These are phyloP conservation scores for Heliocybe sulcata DNA, from an alignment of 1,284 basidiomycete species.

Conservation along the genomic window DNA sequence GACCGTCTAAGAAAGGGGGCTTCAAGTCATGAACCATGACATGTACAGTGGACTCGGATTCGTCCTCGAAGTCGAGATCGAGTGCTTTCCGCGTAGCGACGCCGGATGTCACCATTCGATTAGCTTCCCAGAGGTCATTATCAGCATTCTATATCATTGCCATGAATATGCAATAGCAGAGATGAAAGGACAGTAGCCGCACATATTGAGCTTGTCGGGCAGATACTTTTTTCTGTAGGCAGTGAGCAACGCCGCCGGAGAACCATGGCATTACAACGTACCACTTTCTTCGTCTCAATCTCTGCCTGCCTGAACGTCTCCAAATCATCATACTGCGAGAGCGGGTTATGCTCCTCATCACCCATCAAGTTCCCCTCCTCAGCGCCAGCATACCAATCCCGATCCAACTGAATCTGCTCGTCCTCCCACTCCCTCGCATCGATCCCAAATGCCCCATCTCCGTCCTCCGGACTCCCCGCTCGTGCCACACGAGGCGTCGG, in stretches of 20 bases:
- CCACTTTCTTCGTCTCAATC: conserved; percentile 72
- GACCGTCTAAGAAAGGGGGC: conserved; percentile 96
- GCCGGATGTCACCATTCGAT: conserved; percentile 94
- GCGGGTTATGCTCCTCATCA: conserved; percentile 89
- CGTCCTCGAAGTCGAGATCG: conserved; percentile 90
- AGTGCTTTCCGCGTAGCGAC: conserved; percentile 82
- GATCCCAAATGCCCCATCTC: conserved; percentile 47
- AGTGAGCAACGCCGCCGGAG: conserved; percentile 5
- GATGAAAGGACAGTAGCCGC: conserved; percentile 22
- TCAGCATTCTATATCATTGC: conserved; percentile 73
- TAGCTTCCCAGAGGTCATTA: conserved; percentile 97
- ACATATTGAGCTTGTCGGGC: conserved; percentile 93
- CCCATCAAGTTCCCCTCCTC: conserved; percentile 83
- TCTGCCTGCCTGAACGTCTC: conserved; percentile 69
- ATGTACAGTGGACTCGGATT: conserved; percentile 92
- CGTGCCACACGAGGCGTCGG: conserved; percentile 71
- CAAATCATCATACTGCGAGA: conserved; percentile 87
- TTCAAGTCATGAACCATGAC: conserved; percentile 97
- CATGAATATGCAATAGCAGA: conserved; percentile 9
- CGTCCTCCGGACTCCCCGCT: conserved; percentile 56
- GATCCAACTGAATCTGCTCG: conserved; percentile 82
- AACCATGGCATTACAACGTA: conserved; percentile 24
- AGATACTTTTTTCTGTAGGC: conserved; percentile 70
- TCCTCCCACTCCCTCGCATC: conserved; percentile 91
- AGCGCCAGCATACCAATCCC: conserved; percentile 91